Percentiles rank a stretch among this genome's conserved stretches.
Conservation (phyloP, 306 rosid genomes). For the Begonia masoniana region DNA sequence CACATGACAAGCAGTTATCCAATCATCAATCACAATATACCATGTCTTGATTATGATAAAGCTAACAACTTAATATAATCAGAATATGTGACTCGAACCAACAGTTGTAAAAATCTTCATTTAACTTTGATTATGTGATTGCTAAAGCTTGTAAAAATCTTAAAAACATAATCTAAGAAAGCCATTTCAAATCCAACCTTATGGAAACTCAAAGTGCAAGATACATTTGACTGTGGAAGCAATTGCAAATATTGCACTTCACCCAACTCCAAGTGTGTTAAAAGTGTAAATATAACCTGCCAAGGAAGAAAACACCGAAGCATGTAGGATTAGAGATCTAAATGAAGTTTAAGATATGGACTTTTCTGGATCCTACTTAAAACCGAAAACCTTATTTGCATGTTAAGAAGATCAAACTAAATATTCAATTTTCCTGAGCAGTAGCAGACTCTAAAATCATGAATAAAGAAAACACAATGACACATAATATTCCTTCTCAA, state of each 20-base stretch:
- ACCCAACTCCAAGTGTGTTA: slow-evolving; percentile 91
- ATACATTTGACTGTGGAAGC: slow-evolving; percentile 60
- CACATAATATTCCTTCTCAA: not conserved
- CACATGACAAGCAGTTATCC: not conserved
- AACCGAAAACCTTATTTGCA: not conserved
- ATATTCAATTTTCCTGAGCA: not conserved
- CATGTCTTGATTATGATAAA: no score
- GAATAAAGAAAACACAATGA: not conserved
- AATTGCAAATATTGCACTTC: slow-evolving; percentile 60
- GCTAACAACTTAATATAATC: no score
- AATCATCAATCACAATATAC: no score
- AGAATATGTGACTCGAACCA: no score
- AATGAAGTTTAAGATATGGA: not conserved
- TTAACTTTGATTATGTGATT: no score
- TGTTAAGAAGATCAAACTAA: slow-evolving; percentile 4
- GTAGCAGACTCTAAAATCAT: not conserved
- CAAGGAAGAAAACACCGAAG: slow-evolving; percentile 16
- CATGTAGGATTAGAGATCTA: not conserved
- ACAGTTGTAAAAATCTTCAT: no score
- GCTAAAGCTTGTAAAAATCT: slow-evolving; percentile 4
- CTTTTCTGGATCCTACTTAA: not conserved
- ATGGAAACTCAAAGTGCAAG: slow-evolving; percentile 69
- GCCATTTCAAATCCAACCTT: slow-evolving; percentile 28
- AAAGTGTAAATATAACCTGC: slow-evolving; percentile 84
- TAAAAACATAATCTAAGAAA: slow-evolving; percentile 1